phyloP scores from a whole-genome alignment of 306 rosid genomes.

The Trifolium repens region DNA sequence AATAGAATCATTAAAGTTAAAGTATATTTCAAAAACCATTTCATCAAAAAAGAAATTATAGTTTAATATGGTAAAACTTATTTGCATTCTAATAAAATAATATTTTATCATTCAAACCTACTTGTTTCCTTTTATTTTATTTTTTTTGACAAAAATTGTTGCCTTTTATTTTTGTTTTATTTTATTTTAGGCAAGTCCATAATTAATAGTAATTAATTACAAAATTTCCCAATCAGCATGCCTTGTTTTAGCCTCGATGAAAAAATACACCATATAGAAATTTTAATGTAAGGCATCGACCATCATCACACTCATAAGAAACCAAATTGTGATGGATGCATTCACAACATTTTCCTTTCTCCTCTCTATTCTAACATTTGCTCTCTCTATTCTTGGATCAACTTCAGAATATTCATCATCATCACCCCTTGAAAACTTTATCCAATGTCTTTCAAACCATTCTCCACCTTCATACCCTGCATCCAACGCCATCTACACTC shows the following conservation, averaged over 20 bases:
- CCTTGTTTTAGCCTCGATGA: background rate
- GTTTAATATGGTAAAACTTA: too few species aligned
- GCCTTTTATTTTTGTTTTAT: too few species aligned
- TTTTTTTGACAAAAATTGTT: too few species aligned
- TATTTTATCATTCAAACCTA: too few species aligned
- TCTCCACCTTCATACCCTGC: constrained; percentile 28
- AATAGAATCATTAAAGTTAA: too few species aligned
- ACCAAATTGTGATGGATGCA: background rate
- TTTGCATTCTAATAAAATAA: too few species aligned
- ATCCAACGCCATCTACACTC: constrained; percentile 31
- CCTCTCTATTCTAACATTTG: constrained; percentile 23
- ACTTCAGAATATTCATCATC: constrained; percentile 37
- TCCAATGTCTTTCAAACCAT: constrained; percentile 38
- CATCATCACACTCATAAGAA: background rate
- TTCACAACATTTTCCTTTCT: constrained; percentile 2
- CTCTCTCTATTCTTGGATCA: background rate
- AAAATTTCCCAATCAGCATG: background rate
- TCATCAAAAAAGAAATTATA: too few species aligned
- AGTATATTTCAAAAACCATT: too few species aligned
- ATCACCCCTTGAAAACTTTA: constrained; percentile 31
- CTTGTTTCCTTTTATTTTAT: too few species aligned
- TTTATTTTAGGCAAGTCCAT: too few species aligned
- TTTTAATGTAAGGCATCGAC: background rate
- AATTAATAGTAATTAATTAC: too few species aligned
- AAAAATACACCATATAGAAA: background rate